Evolutionary conservation across 331 rosid genomes (phyloP).

Genomic region (Rhamnella rubrinervis): DNA sequence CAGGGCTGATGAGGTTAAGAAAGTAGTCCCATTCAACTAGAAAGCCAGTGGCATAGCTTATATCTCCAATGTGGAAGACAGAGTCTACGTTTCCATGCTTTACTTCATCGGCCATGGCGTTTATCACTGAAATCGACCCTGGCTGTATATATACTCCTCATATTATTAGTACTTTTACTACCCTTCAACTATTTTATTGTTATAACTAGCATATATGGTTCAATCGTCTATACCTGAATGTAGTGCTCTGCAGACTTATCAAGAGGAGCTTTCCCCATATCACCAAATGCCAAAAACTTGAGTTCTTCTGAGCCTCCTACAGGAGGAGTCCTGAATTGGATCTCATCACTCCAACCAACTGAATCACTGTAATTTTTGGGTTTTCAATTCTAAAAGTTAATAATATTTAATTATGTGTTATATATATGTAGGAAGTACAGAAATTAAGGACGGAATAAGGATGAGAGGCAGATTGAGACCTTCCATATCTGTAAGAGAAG

Average conservation of each 20-base stretch:
- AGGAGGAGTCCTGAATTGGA: conserved; percentile 63
- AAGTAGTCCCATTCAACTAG: conserved; percentile 89
- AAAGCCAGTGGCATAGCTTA: conserved; percentile 93
- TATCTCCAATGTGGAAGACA: conserved; percentile 84
- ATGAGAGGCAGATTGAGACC: conserved; percentile 30
- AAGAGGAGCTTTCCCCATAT: conserved; percentile 91
- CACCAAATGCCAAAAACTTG: conserved; percentile 68
- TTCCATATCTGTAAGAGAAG: conserved; percentile 70
- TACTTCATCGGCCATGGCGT: conserved; percentile 50
- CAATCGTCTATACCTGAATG: conserved; percentile 59
- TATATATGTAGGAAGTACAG: neutral
- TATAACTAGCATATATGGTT: too few species aligned
- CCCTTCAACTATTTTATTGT: neutral
- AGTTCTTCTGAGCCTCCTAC: conserved; percentile 67
- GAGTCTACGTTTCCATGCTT: conserved; percentile 47
- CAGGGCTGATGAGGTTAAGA: conserved; percentile 50
- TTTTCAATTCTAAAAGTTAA: neutral
- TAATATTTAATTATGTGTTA: neutral
- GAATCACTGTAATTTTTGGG: conserved; percentile 39
- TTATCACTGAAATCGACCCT: conserved; percentile 69
- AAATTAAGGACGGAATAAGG: neutral
- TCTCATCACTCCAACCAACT: conserved; percentile 70
- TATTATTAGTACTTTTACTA: neutral
- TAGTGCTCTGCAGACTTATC: conserved; percentile 74
- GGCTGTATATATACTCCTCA: conserved; percentile 46